Evolutionary conservation across 306 rosid species (phyloP), one percentile per base, ranked within the genome.

Genomic region (Dalbergia cochinchinensis): DNA sequence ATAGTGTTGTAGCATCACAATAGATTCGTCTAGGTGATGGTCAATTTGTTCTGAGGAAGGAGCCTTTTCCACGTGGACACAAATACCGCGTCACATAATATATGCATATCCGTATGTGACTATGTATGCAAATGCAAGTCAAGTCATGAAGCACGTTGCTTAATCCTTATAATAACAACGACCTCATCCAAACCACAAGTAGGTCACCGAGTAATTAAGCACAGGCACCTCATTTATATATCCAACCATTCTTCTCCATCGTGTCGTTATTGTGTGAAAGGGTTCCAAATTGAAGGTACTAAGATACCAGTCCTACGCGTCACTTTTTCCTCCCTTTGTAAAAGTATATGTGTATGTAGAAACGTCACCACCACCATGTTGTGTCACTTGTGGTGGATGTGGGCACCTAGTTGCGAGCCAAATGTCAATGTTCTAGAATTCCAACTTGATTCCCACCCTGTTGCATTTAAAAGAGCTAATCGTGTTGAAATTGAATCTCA

Each of bases 121-220:
- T 78, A 64, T 71, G n/a, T n/a, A 26, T 26, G 31, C 31, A 26
- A 26, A 77, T 85, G 85, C 68, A 71, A 71, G 77, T 76, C 83
- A 85, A 85, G 88, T 85, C 88, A 85, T 15, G 50, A 42, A 65
- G 59, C 83, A 85, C 80, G 42, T 80, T 80, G 57, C 85, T 85
- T 76, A 80, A 61, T 69, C 41, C 71, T 79, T 69, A 61, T 74
- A 66, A 68, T 58, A 57, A 72, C 34, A 51, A 60, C 39, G 37
- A 50, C 66, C 87, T 83, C 71, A 79, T 83, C 78, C 80, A 78
- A 73, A 83, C 68, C 26, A 11, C 78, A 83, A 78, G 73, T 78
- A 66, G 73, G 71, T 78, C 86, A 78, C 86, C 86, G 86, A 83
- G 83, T 83, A 78, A 72, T 11, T 48, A 12, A 50, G 57, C 57